Percentiles rank a stretch among this genome's conserved stretches.
Conservation (phyloP, 1,284 basidiomycete species). For the Puccinia horiana region DNA sequence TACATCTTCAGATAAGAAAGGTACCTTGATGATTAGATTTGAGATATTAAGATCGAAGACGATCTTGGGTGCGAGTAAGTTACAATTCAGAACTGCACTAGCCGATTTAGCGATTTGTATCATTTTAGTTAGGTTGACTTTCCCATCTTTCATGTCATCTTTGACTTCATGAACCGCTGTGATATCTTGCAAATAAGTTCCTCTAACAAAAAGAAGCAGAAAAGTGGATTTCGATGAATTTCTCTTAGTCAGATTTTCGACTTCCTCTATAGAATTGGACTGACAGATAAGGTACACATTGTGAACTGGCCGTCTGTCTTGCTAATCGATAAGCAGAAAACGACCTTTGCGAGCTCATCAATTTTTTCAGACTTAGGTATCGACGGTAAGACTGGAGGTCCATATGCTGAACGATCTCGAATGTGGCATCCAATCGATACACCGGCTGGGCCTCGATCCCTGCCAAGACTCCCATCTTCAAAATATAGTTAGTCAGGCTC, state of each 20-base stretch:
- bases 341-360: conserved; percentile 54
- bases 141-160: conserved; percentile 55
- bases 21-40: conserved; percentile 50
- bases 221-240: background rate
- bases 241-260: too few species aligned
- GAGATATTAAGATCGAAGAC: conserved; percentile 52
- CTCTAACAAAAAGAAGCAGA: conserved; percentile 49
- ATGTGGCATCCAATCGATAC: conserved; percentile 54
- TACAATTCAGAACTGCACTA: conserved; percentile 54
- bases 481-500: background rate
- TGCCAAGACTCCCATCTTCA: conserved; percentile 55
- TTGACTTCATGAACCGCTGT: conserved; percentile 56
- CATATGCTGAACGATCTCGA: conserved; percentile 52
- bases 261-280: conserved; percentile 36
- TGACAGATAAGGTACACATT: conserved; percentile 56
- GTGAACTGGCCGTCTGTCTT: conserved; percentile 53
- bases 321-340: conserved; percentile 57
- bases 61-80: conserved; percentile 51
- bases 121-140: conserved; percentile 57
- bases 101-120: conserved; percentile 54
- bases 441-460: conserved; percentile 56
- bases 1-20: conserved; percentile 50
- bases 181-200: conserved; percentile 57
- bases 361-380: conserved; percentile 54
- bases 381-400: conserved; percentile 53